Evolutionary conservation across 768 basidiomycete species (phyloP).

Genomic region (Auriscalpium microsporum): DNA sequence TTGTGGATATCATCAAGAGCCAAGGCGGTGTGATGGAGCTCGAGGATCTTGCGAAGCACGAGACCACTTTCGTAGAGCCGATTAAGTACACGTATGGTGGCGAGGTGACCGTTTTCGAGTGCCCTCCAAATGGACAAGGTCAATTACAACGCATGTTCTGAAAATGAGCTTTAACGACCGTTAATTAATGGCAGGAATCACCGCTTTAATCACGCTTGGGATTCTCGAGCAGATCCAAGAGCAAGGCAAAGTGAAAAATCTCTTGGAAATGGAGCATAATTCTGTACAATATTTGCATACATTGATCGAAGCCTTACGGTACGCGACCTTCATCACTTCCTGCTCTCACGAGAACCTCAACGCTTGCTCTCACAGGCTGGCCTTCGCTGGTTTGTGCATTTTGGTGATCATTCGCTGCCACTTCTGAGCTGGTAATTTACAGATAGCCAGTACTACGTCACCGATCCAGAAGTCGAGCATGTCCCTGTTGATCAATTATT

Average conservation of each 20-base stretch:
- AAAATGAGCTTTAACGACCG: not conserved
- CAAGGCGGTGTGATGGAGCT: slow-evolving; percentile 91
- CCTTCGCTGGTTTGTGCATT: slow-evolving; percentile 59
- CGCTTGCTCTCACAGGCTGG: slow-evolving; percentile 25
- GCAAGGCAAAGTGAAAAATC: slow-evolving; percentile 56
- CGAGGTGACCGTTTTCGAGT: slow-evolving; percentile 87
- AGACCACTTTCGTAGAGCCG: slow-evolving; percentile 75
- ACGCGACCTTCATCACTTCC: slow-evolving; percentile 14
- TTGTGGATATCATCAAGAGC: slow-evolving; percentile 77
- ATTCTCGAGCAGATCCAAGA: slow-evolving; percentile 83
- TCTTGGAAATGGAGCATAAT: slow-evolving; percentile 83
- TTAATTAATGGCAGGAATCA: slow-evolving; percentile 46
- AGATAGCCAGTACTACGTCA: slow-evolving; percentile 88
- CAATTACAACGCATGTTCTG: not conserved
- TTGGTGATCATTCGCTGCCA: not conserved
- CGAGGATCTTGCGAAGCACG: slow-evolving; percentile 83
- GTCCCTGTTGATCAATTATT: slow-evolving; percentile 78
- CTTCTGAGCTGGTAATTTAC: slow-evolving; percentile 2
- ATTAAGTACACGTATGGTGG: slow-evolving; percentile 83
- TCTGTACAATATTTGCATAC: slow-evolving; percentile 83
- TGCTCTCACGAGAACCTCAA: not conserved
- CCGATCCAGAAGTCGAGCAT: slow-evolving; percentile 74
- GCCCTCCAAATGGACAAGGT: slow-evolving; percentile 96
- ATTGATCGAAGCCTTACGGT: slow-evolving; percentile 81
- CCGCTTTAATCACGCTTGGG: slow-evolving; percentile 86